These are phyloP conservation scores for Pseudocercospora crystallina DNA, from an alignment of 2,329 filamentous ascomycete species.

Conservation along the genomic window DNA sequence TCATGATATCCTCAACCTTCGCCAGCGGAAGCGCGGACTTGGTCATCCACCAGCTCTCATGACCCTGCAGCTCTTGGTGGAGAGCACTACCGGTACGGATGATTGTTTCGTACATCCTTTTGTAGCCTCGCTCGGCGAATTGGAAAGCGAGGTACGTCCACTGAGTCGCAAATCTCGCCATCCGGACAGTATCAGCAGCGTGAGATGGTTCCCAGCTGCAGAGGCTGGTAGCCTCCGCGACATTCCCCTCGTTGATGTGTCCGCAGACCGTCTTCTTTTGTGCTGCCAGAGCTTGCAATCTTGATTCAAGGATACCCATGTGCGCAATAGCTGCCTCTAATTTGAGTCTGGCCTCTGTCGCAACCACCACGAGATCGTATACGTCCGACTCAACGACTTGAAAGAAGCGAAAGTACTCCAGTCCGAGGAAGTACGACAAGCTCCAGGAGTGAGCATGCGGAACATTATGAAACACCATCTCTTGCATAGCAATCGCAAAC, in stretches of 20 bases:
- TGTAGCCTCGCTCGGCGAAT: conserved; percentile 5
- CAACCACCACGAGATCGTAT: not conserved
- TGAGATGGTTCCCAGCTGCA: not conserved
- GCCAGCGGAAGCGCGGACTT: not conserved
- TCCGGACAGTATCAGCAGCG: not conserved
- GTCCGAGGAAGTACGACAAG: not conserved
- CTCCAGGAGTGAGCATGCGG: conserved; percentile 5
- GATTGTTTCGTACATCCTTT: conserved; percentile 3
- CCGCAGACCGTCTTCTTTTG: too few species aligned
- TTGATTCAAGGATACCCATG: conserved; percentile 6
- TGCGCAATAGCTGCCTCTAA: not conserved
- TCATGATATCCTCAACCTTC: conserved; percentile 1
- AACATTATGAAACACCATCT: not conserved
- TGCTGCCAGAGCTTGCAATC: not conserved
- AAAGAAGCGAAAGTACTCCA: conserved; percentile 10
- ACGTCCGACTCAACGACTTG: not conserved
- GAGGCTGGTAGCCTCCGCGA: not conserved
- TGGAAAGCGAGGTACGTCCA: conserved; percentile 9
- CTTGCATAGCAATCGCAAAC: not conserved
- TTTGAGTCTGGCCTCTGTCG: not conserved
- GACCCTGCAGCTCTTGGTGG: conserved; percentile 3
- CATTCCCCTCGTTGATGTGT: too few species aligned
- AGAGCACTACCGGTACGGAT: not conserved
- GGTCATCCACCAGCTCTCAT: conserved; percentile 1
- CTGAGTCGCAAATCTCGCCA: not conserved